Conservation (phyloP, 768 basidiomycete species). For the Tylopilus vinaceipallidus region DNA sequence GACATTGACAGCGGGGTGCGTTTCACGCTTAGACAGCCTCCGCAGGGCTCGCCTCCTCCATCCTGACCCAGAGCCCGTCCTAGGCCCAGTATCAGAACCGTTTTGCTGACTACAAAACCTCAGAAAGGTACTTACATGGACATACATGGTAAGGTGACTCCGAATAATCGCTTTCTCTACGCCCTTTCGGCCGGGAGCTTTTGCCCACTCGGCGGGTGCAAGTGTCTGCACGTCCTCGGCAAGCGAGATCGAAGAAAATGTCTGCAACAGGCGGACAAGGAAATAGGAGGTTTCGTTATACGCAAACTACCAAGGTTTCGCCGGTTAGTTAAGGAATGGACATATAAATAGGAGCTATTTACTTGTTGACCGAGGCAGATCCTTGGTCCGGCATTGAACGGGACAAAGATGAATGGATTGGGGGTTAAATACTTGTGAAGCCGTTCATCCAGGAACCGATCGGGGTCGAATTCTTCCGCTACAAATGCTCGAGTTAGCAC, state of each 20-base stretch:
- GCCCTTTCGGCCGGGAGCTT: slow-evolving; percentile 34
- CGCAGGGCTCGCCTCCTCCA: too few relatives aligned
- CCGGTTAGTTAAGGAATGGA: not conserved
- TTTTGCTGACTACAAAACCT: too few relatives aligned
- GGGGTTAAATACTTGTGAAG: slow-evolving; percentile 50
- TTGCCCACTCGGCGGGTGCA: slow-evolving; percentile 46
- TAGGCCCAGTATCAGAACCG: too few relatives aligned
- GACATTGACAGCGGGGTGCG: too few relatives aligned
- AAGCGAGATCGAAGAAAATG: slow-evolving; percentile 45
- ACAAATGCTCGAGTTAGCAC: not conserved
- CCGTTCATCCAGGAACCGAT: slow-evolving; percentile 63
- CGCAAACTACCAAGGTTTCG: slow-evolving; percentile 49
- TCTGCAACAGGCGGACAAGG: slow-evolving; percentile 57
- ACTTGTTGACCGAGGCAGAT: slow-evolving; percentile 40
- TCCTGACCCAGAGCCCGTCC: too few relatives aligned
- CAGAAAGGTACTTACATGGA: slow-evolving; percentile 34
- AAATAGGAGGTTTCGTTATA: slow-evolving; percentile 66
- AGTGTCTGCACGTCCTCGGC: slow-evolving; percentile 43
- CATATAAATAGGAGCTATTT: not conserved
- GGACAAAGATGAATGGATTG: slow-evolving; percentile 51
- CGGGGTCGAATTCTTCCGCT: slow-evolving; percentile 62
- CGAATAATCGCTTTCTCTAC: slow-evolving; percentile 47
- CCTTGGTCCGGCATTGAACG: slow-evolving; percentile 40
- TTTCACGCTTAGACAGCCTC: not conserved
- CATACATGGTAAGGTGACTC: slow-evolving; percentile 55